Percentiles rank a stretch among this genome's conserved stretches.
Conservation (phyloP, 129 eudicot genomes). For the Scalesia atractyloides region DNA sequence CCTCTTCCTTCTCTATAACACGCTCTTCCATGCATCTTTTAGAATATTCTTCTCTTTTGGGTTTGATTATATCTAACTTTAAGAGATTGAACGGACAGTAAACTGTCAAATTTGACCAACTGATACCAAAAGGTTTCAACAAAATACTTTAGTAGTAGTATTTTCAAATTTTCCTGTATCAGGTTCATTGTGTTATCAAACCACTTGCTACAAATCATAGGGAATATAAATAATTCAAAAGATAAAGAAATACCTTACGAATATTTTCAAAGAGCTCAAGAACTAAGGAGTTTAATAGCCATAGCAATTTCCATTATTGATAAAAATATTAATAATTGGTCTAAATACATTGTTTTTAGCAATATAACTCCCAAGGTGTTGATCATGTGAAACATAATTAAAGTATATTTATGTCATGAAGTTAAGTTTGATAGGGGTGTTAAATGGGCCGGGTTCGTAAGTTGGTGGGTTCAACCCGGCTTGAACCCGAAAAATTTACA, state of each 20-base stretch:
- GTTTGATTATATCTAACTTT: slow-evolving; percentile 90
- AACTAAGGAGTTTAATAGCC: slow-evolving; percentile 82
- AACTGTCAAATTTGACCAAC: slow-evolving; percentile 63
- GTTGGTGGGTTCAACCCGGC: too few relatives aligned
- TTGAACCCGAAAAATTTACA: too few relatives aligned
- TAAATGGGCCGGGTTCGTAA: too few relatives aligned
- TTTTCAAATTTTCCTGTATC: slow-evolving; percentile 73
- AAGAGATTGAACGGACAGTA: slow-evolving; percentile 61
- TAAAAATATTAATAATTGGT: slow-evolving; percentile 79
- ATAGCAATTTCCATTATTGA: slow-evolving; percentile 77
- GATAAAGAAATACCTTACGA: slow-evolving; percentile 73
- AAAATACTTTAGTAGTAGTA: slow-evolving; percentile 62
- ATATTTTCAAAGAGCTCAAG: slow-evolving; percentile 84
- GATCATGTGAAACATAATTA: slow-evolving; percentile 63
- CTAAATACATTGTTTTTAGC: slow-evolving; percentile 71
- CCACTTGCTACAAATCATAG: slow-evolving; percentile 1
- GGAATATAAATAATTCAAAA: too few relatives aligned
- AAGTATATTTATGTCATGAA: background rate
- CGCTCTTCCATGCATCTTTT: slow-evolving; percentile 81
- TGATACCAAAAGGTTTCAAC: slow-evolving; percentile 80
- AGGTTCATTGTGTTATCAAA: slow-evolving; percentile 16
- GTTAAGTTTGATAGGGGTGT: background rate
- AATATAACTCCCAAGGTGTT: slow-evolving; percentile 67
- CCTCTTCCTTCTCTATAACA: slow-evolving; percentile 94
- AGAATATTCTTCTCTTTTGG: slow-evolving; percentile 47